Conservation (phyloP, 2,329 filamentous ascomycete genomes). For the Talaromyces amestolkiae region DNA sequence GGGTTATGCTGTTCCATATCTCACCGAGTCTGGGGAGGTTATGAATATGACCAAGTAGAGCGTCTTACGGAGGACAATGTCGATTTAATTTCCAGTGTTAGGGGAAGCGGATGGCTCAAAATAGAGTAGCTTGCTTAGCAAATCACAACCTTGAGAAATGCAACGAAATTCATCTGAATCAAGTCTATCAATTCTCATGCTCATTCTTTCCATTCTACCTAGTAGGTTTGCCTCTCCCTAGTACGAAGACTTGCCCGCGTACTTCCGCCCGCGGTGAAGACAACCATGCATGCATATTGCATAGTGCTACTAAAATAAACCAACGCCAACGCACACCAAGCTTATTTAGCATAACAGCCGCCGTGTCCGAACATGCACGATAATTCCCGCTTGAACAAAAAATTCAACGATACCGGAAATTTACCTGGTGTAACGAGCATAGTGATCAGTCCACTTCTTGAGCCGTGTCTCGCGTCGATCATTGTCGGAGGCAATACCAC, state of each 20-base stretch:
- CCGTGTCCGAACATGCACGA: background rate
- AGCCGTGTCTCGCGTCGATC: background rate
- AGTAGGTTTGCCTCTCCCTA: too few species aligned
- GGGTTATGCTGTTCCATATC: constrained; percentile 27
- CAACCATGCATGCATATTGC: background rate
- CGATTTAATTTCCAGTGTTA: background rate
- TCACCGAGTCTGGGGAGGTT: constrained; percentile 26
- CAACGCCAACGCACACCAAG: background rate
- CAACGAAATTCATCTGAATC: too few species aligned
- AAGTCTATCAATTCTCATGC: too few species aligned
- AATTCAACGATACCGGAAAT: background rate
- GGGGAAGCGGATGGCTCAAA: background rate
- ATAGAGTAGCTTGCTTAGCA: background rate
- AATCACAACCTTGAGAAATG: background rate
- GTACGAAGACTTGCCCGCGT: too few species aligned
- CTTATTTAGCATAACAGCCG: background rate
- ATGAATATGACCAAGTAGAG: constrained; percentile 23
- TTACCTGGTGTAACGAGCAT: background rate
- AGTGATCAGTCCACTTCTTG: background rate
- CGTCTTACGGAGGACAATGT: background rate
- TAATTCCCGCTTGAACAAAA: background rate
- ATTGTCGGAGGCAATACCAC: background rate
- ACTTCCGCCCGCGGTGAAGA: background rate
- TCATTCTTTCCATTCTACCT: too few species aligned
- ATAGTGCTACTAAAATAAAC: background rate